Evolutionary conservation across 345 rosid species (phyloP).

Genomic region (Hevea brasiliensis): DNA sequence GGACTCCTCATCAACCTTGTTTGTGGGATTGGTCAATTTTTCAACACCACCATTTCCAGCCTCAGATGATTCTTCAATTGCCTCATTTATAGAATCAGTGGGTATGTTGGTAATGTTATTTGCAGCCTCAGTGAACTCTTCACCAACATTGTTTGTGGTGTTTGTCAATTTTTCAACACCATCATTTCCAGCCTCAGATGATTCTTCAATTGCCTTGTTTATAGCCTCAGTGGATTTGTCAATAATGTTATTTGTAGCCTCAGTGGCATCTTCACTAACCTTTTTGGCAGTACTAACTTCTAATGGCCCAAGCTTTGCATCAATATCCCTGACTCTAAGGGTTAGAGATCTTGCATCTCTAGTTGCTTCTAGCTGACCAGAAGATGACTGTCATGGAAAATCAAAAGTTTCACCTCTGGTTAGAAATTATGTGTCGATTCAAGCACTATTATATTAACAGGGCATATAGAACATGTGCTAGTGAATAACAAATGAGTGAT

Average conservation of each 20-base stretch:
- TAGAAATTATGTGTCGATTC: background rate
- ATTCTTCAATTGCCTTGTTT: background rate
- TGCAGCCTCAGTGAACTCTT: constrained; percentile 5
- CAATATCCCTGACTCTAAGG: constrained; percentile 55
- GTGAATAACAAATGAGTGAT: background rate
- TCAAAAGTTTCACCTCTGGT: background rate
- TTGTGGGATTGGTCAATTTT: background rate
- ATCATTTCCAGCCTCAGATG: too few species aligned
- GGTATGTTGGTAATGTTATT: constrained; percentile 10
- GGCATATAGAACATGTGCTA: background rate
- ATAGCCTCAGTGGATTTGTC: constrained; percentile 14
- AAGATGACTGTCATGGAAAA: constrained; percentile 44
- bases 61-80: background rate
- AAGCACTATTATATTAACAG: background rate
- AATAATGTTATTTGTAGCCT: constrained; percentile 11
- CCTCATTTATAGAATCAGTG: background rate
- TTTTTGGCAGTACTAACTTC: background rate
- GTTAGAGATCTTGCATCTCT: constrained; percentile 58
- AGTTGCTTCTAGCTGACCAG: constrained; percentile 42
- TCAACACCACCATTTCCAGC: background rate
- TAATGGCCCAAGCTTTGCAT: constrained; percentile 63
- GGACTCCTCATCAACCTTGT: constrained; percentile 1
- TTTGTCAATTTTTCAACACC: background rate
- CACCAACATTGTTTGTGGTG: background rate
- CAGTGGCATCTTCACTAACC: background rate